phyloP scores from a whole-genome alignment of 345 rosid genomes.

The Pistacia vera region DNA sequence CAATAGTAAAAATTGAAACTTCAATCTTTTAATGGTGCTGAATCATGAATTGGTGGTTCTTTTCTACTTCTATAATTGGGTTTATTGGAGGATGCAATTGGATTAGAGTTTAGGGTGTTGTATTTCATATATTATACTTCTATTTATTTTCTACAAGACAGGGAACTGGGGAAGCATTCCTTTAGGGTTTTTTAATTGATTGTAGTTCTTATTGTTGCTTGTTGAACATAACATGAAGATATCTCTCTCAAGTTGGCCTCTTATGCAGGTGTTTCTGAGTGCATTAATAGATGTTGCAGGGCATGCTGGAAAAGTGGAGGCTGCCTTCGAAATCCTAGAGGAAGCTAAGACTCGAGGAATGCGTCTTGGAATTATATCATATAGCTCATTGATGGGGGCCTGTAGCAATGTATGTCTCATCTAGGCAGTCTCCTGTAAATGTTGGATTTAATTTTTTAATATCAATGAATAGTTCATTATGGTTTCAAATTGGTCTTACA shows the following conservation, averaged over 20 bases:
- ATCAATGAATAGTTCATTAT: background rate
- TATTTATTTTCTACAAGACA: background rate
- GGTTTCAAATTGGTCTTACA: background rate
- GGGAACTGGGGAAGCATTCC: background rate
- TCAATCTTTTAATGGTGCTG: background rate
- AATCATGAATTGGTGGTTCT: background rate
- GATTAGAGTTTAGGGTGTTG: background rate
- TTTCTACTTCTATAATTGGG: background rate
- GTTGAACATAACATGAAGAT: background rate
- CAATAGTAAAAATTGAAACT: slow-evolving; percentile 12
- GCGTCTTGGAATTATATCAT: slow-evolving; percentile 69
- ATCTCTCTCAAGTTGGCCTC: slow-evolving; percentile 17
- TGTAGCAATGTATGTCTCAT: slow-evolving; percentile 80
- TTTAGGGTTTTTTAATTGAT: background rate
- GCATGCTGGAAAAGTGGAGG: slow-evolving; percentile 76
- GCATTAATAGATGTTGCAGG: slow-evolving; percentile 89
- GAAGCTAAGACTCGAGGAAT: slow-evolving; percentile 67
- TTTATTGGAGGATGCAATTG: background rate
- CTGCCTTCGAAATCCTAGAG: slow-evolving; percentile 68
- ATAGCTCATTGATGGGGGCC: slow-evolving; percentile 99
- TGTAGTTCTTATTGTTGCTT: slow-evolving; percentile 1
- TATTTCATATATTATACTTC: background rate
- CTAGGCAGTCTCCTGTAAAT: background rate
- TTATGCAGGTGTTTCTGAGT: slow-evolving; percentile 78
- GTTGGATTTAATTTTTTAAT: background rate